These are phyloP conservation scores for Albatrellus sp. DNA, from an alignment of 1,284 basidiomycete species.

Conservation along the genomic window DNA sequence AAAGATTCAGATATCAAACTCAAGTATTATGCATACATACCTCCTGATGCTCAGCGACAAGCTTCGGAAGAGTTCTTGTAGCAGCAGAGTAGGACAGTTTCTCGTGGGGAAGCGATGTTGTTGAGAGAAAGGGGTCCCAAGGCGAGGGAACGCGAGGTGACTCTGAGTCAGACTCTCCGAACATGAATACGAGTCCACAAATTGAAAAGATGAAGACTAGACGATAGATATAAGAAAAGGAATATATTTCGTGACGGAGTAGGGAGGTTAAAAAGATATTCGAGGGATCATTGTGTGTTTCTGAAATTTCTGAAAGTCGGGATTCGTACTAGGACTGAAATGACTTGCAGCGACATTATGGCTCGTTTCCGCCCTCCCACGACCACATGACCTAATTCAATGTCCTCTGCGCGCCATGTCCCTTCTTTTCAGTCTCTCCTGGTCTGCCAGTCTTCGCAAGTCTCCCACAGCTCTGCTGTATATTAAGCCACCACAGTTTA, in stretches of 20 bases:
- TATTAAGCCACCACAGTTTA: too few species aligned
- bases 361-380: too few species aligned
- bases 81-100: constrained; percentile 20
- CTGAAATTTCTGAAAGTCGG: background rate
- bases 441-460: too few species aligned
- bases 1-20: too few species aligned
- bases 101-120: constrained; percentile 21
- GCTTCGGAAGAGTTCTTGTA: constrained; percentile 31
- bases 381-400: too few species aligned
- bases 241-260: background rate
- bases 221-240: background rate
- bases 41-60: constrained; percentile 65
- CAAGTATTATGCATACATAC: constrained; percentile 16
- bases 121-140: constrained; percentile 62
- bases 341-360: too few species aligned
- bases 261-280: constrained; percentile 29
- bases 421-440: too few species aligned
- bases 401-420: too few species aligned
- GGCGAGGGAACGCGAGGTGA: constrained; percentile 66
- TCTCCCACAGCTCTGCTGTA: too few species aligned
- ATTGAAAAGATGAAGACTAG: constrained; percentile 8
- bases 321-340: too few species aligned
- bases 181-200: constrained; percentile 33
- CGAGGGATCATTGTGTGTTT: constrained; percentile 44
- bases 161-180: constrained; percentile 68